Evolutionary conservation across 2,329 filamentous ascomycete species (phyloP), one percentile per base, ranked within the genome.

Genomic region (Plenodomus lindquistii): DNA sequence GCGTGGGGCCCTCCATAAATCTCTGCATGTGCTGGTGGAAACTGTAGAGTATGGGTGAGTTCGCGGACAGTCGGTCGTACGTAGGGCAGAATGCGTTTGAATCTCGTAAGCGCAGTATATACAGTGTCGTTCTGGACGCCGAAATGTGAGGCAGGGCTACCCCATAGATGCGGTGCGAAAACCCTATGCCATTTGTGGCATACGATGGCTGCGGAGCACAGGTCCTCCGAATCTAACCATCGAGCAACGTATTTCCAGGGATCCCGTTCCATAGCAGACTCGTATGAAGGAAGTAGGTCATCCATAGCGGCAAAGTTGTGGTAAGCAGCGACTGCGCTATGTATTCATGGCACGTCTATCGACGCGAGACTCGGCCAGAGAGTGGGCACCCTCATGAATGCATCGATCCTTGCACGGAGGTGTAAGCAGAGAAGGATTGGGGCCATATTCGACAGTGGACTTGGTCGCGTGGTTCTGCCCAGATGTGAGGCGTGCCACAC

Each of bases 111-210:
- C 17, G 82, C 82, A 75, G 79, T 77, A 59, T 85, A 85, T 22
- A 85, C 81, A 8, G 77, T 79, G 60, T 85, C 83, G 59, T 85
- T 82, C 42, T 84, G 77, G 2, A 75, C 75, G 22, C 80, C 81
- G 62, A 85, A 85, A 65, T 85, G 82, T 8, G 81, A 84, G 0
- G 83, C 81, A 17, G 83, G 83, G 59, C 82, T 80, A 15, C 83
- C 83, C 83, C 83, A 86, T 1, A 86, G 74, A 53, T 81, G 78
- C 2, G 81, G 81, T 43, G 79, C 75, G 55, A 85, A 85, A n/a
- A 80, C 77, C 21, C 70, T 60, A 59, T 85, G 80, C 81, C 83
- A 85, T 73, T 74, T 71, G 44, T 71, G 77, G 57, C 78, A 83
- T 8, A 85, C 82, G 21, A 84, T 67, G 4, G 79, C 78, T 7